Evolutionary conservation across 1,139 yeast species (phyloP), one percentile per base, ranked within the genome.

Genomic region (Blastobotrys proliferans): DNA sequence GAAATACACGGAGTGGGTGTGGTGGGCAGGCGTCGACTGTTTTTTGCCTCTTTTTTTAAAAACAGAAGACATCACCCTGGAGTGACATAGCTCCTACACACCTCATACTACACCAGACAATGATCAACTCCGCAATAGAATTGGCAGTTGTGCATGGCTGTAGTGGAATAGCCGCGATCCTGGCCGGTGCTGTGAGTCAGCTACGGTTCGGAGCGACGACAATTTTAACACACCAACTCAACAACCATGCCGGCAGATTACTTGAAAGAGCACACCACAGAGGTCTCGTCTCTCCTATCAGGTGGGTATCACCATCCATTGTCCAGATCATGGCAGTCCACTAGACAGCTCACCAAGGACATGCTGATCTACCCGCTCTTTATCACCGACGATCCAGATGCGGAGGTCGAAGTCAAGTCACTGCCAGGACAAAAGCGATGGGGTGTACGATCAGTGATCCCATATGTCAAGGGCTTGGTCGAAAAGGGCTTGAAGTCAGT

Each of bases 251-350:
- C 51, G 17, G 56, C 56, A 17, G 50, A 54, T 27, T 60, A 59
- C 39, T 45, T 55, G 18, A 43, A 50, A 13, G 52, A 51, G 21
- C 50, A 73, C 20, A 78, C 77, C 24, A 76, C 92, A 1, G 70
- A 73, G 33, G 77, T 85, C 50, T 74, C 88, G n/a, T 83, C 95
- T 5, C 70, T 92, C 37, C 73, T 92, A 40, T 92, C 92, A 51
- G 96, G 97, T 47, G 97, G 98, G 3, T 92, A 90, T 68, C 83
- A 84, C 65, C 95, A 90, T 58, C 94, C 96, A 1, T 71, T 92
- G 45, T 62, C 90, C 17, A 76, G 98, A 55, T 82, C 77, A 63
- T 92, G 98, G 98, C 98, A 92, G 64, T 76, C 75, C 53, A 88
- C 82, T 57, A 76, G 90, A 55, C 94, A 81, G 61, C 73, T 92